Percentiles rank a stretch among this genome's conserved stretches.
phyloP scores from a whole-genome alignment of 352 stramenopile genomes.

The Globisporangium ultimum region DNA sequence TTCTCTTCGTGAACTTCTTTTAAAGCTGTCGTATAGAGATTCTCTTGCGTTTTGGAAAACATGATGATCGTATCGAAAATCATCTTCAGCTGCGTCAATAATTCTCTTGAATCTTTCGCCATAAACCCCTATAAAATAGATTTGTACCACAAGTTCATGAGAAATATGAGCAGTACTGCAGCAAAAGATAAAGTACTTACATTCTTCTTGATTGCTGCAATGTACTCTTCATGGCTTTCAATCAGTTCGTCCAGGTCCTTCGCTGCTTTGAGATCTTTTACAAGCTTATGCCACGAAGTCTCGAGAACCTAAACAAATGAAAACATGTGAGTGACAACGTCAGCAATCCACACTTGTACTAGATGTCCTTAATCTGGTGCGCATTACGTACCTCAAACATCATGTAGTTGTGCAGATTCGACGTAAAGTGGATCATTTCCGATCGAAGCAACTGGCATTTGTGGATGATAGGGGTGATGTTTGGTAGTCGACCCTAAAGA shows the following conservation, averaged over 20 bases:
- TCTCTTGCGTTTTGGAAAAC: constrained; percentile 82
- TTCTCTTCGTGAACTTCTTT: constrained; percentile 68
- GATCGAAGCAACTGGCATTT: constrained; percentile 93
- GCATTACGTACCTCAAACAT: constrained; percentile 92
- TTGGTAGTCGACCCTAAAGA: constrained; percentile 51
- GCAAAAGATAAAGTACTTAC: constrained; percentile 21
- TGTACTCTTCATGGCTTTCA: constrained; percentile 94
- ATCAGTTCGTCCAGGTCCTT: constrained; percentile 96
- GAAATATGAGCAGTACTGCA: neutral
- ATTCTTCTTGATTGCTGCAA: constrained; percentile 88
- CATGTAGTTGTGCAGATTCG: constrained; percentile 98
- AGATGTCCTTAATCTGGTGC: neutral
- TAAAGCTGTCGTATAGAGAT: constrained; percentile 74
- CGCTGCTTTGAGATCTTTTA: constrained; percentile 87
- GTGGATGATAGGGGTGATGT: constrained; percentile 79
- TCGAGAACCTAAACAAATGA: constrained; percentile 68
- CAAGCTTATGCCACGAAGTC: constrained; percentile 92
- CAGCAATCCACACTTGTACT: neutral
- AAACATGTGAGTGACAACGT: neutral
- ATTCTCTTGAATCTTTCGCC: constrained; percentile 65
- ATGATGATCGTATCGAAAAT: constrained; percentile 82
- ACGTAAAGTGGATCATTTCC: constrained; percentile 98
- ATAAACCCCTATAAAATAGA: constrained; percentile 70
- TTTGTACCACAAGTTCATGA: neutral
- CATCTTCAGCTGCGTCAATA: constrained; percentile 74